Evolutionary conservation across 495 filamentous ascomycete species (phyloP), one percentile per base, ranked within the genome.

Genomic region (Penicillium coprophilum): DNA sequence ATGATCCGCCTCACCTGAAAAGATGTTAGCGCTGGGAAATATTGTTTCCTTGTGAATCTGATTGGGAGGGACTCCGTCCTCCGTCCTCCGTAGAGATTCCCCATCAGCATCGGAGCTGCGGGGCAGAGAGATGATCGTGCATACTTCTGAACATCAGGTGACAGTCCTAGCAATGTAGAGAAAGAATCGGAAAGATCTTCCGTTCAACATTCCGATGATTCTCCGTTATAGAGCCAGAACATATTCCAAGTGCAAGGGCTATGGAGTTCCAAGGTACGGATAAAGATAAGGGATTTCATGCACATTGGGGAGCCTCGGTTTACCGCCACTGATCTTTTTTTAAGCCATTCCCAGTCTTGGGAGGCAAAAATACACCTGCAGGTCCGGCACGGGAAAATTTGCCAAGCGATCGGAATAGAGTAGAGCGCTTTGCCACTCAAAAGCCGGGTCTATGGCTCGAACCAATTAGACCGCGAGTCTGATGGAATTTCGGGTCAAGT

Each of bases 41-140:
- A 56, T 57, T 52, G 39, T 49, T 31, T 23, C 23, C 38, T 12
- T 10, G 3, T 27, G 48, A 38, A 9, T 27, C 6, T 55, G 55
- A 62, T 61, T 61, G 56, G 64, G n/a, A n/a, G n/a, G n/a, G n/a
- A n/a, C n/a, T n/a, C n/a, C n/a, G n/a, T n/a, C n/a, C n/a, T n/a
- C n/a, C n/a, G n/a, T n/a, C n/a, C n/a, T n/a, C n/a, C n/a, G 52
- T 59, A 56, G 56, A 54, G 45, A 24, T 45, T 50, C 39, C 27
- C 49, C 46, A 45, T 38, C 34, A 39, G 28, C 46, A 45, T 38
- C 34, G 44, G 28, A 55, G 61, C 55, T 63, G 65, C 63, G 65
- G 65, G 65, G 63, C 65, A 57, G 48, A 51, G 54, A 60, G 64
- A 65, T 61, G 65, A 68, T 68, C 62, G 63, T 56, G 65, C 62